Evolutionary conservation across 352 stramenopile species (phyloP).

Genomic region (Saprolegnia parasitica): DNA sequence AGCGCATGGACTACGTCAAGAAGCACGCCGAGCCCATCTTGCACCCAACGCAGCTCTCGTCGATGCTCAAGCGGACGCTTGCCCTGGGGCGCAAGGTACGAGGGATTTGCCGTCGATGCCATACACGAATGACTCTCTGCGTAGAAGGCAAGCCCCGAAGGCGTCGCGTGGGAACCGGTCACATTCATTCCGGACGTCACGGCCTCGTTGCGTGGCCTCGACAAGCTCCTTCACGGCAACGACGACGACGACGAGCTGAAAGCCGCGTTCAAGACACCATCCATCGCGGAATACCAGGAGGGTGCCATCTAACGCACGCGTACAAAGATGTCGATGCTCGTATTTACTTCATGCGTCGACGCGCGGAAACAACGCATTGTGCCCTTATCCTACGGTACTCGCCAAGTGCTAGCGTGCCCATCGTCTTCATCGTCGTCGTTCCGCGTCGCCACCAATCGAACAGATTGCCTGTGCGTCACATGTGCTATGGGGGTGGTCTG

Average conservation of each 20-base stretch:
- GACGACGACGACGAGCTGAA: background rate
- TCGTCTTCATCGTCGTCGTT: too few relatives aligned
- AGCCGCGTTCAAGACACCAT: conserved; percentile 13
- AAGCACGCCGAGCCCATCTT: conserved; percentile 28
- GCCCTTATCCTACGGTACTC: too few relatives aligned
- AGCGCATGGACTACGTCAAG: conserved; percentile 27
- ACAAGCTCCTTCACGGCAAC: conserved; percentile 17
- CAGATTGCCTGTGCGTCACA: too few relatives aligned
- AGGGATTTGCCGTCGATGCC: background rate
- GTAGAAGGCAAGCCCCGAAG: background rate
- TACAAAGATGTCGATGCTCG: background rate
- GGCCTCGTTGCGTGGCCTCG: conserved; percentile 12
- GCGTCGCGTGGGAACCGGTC: conserved; percentile 25
- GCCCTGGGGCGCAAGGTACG: conserved; percentile 19
- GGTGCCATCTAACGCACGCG: background rate
- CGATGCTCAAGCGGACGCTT: conserved; percentile 26
- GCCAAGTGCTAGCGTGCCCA: too few relatives aligned
- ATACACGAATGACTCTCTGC: background rate
- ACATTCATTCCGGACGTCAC: conserved; percentile 22
- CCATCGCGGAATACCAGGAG: background rate
- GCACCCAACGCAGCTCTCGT: conserved; percentile 25
- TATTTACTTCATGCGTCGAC: background rate
- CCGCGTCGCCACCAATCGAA: too few relatives aligned
- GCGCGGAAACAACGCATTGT: too few relatives aligned
- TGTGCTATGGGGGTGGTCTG: too few relatives aligned